Base-by-base conservation (phyloP, 2,329 filamentous ascomycete species). In the Sporothrix mexicana region DNA sequence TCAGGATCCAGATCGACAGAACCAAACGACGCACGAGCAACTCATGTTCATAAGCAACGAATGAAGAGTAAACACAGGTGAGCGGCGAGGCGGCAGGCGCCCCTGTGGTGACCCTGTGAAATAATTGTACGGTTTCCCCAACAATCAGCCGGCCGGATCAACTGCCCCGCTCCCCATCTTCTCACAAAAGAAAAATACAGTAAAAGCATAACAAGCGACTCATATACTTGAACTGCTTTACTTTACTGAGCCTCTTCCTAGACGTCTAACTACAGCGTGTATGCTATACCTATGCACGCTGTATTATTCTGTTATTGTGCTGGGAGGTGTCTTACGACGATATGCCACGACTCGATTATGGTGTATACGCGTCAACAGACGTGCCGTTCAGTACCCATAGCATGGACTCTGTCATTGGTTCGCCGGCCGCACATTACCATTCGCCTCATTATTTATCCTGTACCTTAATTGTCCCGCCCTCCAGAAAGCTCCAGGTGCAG, bases 111-210 rank as follows among this genome's bases (percentile, higher is more conserved):
- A 47, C n/a, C n/a, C 49, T 43, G 15, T 25, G 20, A n/a, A 59
- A n/a, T 20, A 9, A 25, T 47, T 30, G 8, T 36, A 49, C 30
- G 62, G 62, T 49, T 49, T 43, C 30, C 20, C 10, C 4, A 5
- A 41, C 41, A 25, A 71, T 66, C 70, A 71, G 45, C 70, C 70
- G 59, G 59, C 45, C 45, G 57, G 57, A 71, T 30, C 51, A 55
- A 57, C 55, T 36, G 23, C 43, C 43, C 20, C 15, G 49, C 45
- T 30, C 23, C 20, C 43, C 41, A n/a, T 57, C 57, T 53, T 64
- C 45, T 43, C 12, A 30, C 23, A 30, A 20, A 43, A 36, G 51
- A 43, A 30, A 20, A 43, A 36, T 36, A n/a, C n/a, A 7, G 30
- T 7, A 36, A 47, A 30, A 36, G 20, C 6, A 25, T 5, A n/a